These are phyloP conservation scores for Mycena amicta DNA, from an alignment of 768 basidiomycete genomes.

Conservation along the genomic window DNA sequence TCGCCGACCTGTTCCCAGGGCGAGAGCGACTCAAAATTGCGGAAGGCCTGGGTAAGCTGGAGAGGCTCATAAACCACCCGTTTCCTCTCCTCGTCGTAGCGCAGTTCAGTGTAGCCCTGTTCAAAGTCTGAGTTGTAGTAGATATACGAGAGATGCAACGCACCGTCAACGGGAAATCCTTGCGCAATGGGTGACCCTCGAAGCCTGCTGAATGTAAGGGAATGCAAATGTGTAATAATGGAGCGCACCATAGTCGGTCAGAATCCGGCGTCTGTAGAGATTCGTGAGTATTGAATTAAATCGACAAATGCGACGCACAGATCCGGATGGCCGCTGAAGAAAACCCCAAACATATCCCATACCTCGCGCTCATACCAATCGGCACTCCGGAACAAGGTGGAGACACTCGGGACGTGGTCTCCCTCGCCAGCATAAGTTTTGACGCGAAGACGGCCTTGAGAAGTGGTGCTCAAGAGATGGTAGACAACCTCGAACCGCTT, in stretches of 20 bases:
- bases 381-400: constrained; percentile 82
- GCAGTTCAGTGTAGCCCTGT: constrained; percentile 97
- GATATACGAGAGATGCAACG: constrained; percentile 28
- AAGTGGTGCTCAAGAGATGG: constrained; percentile 80
- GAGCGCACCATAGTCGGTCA: constrained; percentile 90
- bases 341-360: constrained; percentile 97
- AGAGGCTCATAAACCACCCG: constrained; percentile 97
- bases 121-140: not conserved
- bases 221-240: not conserved
- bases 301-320: constrained; percentile 66
- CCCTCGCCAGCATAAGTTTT: constrained; percentile 97
- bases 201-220: constrained; percentile 62
- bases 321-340: constrained; percentile 96
- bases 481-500: constrained; percentile 98
- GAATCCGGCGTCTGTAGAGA: constrained; percentile 78
- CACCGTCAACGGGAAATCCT: constrained; percentile 97
- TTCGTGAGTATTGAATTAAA: not conserved
- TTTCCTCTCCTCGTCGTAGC: constrained; percentile 97
- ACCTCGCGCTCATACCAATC: constrained; percentile 99
- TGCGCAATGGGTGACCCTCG: constrained; percentile 95
- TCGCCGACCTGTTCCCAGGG: constrained; percentile 96
- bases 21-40: constrained; percentile 90
- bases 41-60: constrained; percentile 97
- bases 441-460: constrained; percentile 86
- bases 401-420: constrained; percentile 84